Evolutionary conservation across 208 protist genomes (phyloP).

Genomic region (Crithidia brevicula): DNA sequence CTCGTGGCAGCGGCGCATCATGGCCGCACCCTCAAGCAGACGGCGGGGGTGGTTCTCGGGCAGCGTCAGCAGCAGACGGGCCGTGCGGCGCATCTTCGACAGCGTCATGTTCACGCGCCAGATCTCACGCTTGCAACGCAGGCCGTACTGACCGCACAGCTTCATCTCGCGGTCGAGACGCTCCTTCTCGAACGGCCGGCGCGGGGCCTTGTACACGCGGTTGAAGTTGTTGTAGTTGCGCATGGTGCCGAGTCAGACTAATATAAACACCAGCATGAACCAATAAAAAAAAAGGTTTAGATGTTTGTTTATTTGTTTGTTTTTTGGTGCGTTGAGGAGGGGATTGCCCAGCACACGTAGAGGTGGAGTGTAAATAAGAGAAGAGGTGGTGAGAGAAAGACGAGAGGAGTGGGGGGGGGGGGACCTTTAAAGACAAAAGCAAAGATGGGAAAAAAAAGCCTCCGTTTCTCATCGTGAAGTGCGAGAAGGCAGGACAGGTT

Average conservation of each 20-base stretch:
- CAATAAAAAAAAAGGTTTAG: constrained; percentile 12
- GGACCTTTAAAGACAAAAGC: too few relatives aligned
- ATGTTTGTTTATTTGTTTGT: too few relatives aligned
- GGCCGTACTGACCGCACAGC: constrained; percentile 98
- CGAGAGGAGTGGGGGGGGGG: too few relatives aligned
- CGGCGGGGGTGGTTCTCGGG: constrained; percentile 97
- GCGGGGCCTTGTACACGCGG: constrained; percentile 97
- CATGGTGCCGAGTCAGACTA: constrained; percentile 39
- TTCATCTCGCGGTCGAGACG: constrained; percentile 99
- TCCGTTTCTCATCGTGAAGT: too few relatives aligned
- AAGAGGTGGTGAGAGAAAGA: too few relatives aligned
- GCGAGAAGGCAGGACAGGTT: too few relatives aligned
- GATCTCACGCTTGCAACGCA: constrained; percentile 99
- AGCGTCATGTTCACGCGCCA: constrained; percentile 99
- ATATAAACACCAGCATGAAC: background rate
- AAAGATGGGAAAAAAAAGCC: too few relatives aligned
- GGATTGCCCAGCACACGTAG: too few relatives aligned
- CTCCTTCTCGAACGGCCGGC: constrained; percentile 99
- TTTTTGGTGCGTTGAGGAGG: too few relatives aligned
- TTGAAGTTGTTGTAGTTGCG: constrained; percentile 97
- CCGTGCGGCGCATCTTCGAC: constrained; percentile 98
- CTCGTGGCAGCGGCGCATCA: constrained; percentile 99
- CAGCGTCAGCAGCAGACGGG: constrained; percentile 99
- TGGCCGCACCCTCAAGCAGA: constrained; percentile 98
- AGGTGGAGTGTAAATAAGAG: too few relatives aligned